Base-by-base conservation (phyloP, 106 monocot genomes). In the Allium fistulosum region DNA sequence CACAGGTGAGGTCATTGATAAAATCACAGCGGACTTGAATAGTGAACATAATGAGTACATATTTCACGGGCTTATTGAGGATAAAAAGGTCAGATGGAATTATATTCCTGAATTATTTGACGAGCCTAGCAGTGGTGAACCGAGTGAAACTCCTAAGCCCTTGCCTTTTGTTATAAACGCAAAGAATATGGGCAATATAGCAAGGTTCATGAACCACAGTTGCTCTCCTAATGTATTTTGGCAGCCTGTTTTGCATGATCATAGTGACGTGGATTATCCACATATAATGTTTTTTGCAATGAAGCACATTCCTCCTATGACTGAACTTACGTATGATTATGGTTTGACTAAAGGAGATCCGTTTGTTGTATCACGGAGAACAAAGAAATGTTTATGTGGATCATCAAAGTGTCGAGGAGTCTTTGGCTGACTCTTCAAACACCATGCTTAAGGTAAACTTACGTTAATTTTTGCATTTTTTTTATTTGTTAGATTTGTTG, bases 271-370 rank as follows among this genome's bases (percentile, higher is more conserved):
- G 46, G 71, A 46, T 10, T 68, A 68, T 79, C 85, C 85, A 17
- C 85, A 81, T 59, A 72, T 85, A 62, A 77, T 72, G 72, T 85
- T 81, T 61, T 81, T 85, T 79, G 81, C 85, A 72, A 71, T 78
- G 9, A 85, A 80, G 74, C 71, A 90, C 70, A 90, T 90, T 63
- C 90, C 90, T 66, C 90, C 90, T 4, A 86, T 90, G 90, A 86
- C 81, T 45, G 90, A 90, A 56, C 63, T 90, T 45, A 83, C 83
- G 4, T 86, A 83, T 83, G 90, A 90, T 72, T 90, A 86, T 81
- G 85, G 90, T 74, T 66, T 50, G 65, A 74, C 66, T 65, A 79
- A 68, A 14, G 37, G 18, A 63, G 46, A 63, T 8, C 4, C 47
- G 15, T 48, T 48, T 17, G 9, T 49, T 62, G 64, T 60, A 11